These are phyloP conservation scores for Phanerochaete sordida DNA, from an alignment of 768 basidiomycete species.

Conservation along the genomic window DNA sequence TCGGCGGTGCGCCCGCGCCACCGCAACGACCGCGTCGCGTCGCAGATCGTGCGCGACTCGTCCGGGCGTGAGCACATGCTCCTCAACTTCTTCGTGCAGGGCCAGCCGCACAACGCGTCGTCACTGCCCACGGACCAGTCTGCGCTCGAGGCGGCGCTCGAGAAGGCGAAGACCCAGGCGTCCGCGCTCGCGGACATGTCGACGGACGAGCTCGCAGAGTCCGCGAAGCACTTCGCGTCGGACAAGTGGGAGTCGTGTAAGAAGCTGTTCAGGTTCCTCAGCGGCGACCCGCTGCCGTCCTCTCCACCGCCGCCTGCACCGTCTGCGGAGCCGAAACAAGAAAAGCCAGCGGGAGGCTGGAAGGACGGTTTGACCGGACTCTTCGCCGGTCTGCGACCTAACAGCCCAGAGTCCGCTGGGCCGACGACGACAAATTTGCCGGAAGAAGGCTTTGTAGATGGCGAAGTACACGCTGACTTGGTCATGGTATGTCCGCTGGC, in stretches of 20 bases:
- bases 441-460: conserved; percentile 58
- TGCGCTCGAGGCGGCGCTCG: conserved; percentile 40
- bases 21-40: conserved; percentile 77
- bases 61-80: conserved; percentile 80
- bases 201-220: conserved; percentile 49
- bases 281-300: conserved; percentile 51
- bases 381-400: conserved; percentile 60
- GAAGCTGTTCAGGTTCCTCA: conserved; percentile 67
- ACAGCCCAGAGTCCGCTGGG: conserved; percentile 29
- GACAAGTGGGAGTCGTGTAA: conserved; percentile 34
- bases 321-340: conserved; percentile 27
- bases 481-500: conserved; percentile 59
- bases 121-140: conserved; percentile 18
- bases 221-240: conserved; percentile 23
- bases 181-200: conserved; percentile 47
- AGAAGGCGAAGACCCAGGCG: conserved; percentile 36
- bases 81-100: conserved; percentile 79
- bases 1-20: conserved; percentile 74
- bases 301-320: conserved; percentile 26
- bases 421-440: conserved; percentile 23
- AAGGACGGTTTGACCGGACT: conserved; percentile 58
- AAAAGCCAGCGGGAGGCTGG: conserved; percentile 34
- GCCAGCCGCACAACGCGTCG: conserved; percentile 36
- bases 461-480: conserved; percentile 79
- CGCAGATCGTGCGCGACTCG: conserved; percentile 71